Evolutionary conservation across 331 rosid genomes (phyloP).

Genomic region (Saraca asoca): DNA sequence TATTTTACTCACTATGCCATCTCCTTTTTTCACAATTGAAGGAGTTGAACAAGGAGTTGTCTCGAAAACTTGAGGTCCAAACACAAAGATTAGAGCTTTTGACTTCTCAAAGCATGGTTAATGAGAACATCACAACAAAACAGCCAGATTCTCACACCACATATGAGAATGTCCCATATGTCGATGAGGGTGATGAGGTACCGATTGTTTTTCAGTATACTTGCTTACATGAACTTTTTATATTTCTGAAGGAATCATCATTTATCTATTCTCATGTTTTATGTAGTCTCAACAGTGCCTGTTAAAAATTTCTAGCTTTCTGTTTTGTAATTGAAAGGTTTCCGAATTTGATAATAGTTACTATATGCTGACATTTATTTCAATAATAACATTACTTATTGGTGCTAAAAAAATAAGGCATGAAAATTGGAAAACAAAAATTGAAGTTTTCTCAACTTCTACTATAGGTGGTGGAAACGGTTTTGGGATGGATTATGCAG

Average conservation of each 20-base stretch:
- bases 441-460: conserved; percentile 19
- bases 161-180: conserved; percentile 59
- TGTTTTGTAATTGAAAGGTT: conserved; percentile 1
- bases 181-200: conserved; percentile 99
- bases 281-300: too few species aligned
- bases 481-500: conserved; percentile 98
- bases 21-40: conserved; percentile 45
- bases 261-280: too few species aligned
- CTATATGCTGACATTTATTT: conserved; percentile 15
- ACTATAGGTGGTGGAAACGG: conserved; percentile 89
- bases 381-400: too few species aligned
- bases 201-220: conserved; percentile 7
- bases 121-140: conserved; percentile 50
- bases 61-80: conserved; percentile 84
- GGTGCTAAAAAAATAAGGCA: too few species aligned
- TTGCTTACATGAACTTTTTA: neutral
- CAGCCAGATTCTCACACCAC: conserved; percentile 53
- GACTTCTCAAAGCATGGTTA: conserved; percentile 86
- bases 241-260: too few species aligned
- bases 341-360: too few species aligned
- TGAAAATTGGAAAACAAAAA: neutral
- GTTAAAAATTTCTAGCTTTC: conserved; percentile 12
- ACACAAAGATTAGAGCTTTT: conserved; percentile 95
- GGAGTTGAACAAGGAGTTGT: conserved; percentile 85
- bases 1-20: conserved; percentile 17